Conservation (phyloP, 192 early-diverging fungal genomes). For the Piromyces finnis region DNA sequence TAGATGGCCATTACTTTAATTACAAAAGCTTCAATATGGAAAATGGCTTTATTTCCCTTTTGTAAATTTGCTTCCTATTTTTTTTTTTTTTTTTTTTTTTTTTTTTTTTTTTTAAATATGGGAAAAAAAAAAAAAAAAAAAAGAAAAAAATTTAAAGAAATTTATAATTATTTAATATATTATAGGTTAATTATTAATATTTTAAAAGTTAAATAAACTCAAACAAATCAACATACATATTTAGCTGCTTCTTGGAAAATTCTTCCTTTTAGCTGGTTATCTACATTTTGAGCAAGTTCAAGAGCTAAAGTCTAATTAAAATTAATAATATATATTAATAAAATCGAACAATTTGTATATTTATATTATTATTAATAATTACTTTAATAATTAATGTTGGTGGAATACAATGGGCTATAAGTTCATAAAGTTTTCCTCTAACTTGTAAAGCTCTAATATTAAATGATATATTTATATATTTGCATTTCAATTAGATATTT, state of each 20-base stretch:
- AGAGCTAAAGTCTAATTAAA: conserved; percentile 37
- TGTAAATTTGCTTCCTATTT: conserved; percentile 79
- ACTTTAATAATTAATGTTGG: conserved; percentile 63
- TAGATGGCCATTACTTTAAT: conserved; percentile 83
- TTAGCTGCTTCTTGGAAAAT: conserved; percentile 62
- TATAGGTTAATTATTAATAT: no score
- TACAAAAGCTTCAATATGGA: conserved; percentile 88
- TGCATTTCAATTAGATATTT: no score
- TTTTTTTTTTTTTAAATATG: no score
- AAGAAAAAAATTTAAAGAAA: no score
- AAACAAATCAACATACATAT: conserved; percentile 43
- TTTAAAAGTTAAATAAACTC: no score
- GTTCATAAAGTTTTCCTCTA: conserved; percentile 64
- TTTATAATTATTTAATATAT: no score
- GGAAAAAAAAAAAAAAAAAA: no score
- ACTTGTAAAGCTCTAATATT: conserved; percentile 44
- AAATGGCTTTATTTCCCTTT: conserved; percentile 74
- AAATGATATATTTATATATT: no score
- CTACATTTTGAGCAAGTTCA: conserved; percentile 51
- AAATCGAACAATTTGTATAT: no score
- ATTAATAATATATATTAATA: no score
- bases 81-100: no score
- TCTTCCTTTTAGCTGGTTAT: conserved; percentile 41
- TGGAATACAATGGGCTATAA: conserved; percentile 79
- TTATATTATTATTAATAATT: neutral